phyloP scores from a whole-genome alignment of 192 early-diverging fungal genomes.

The Dissophora ornata region DNA sequence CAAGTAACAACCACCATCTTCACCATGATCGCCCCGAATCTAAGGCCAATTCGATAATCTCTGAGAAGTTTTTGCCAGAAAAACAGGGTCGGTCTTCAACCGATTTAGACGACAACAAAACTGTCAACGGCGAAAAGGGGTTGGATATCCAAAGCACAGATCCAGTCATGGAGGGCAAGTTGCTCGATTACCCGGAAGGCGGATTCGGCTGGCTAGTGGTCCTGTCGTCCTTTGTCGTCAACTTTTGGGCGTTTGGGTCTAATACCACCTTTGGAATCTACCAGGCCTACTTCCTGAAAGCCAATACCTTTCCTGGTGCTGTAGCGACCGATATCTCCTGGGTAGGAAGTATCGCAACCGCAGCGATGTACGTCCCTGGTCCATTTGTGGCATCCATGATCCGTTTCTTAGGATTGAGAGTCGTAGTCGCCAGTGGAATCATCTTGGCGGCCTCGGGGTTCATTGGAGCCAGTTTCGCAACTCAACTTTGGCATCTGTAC shows the following conservation, averaged over 20 bases:
- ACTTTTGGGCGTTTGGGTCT: constrained; percentile 36
- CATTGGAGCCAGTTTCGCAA: constrained; percentile 72
- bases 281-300: constrained; percentile 20
- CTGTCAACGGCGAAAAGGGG: not conserved
- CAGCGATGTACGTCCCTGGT: constrained; percentile 55
- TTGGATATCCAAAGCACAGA: not conserved
- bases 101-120: constrained; percentile 3
- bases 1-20: not conserved
- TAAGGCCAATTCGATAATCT: constrained; percentile 8
- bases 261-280: constrained; percentile 45
- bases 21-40: not conserved
- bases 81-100: not conserved
- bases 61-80: not conserved
- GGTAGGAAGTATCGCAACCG: constrained; percentile 56
- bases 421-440: constrained; percentile 39
- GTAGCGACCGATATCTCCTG: constrained; percentile 24
- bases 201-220: constrained; percentile 59
- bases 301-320: constrained; percentile 30
- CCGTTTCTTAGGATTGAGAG: constrained; percentile 23
- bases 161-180: constrained; percentile 11
- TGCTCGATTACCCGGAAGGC: constrained; percentile 56
- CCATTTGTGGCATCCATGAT: constrained; percentile 50
- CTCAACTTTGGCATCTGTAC: constrained; percentile 74
- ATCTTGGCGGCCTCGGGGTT: constrained; percentile 61
- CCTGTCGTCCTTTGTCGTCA: constrained; percentile 57